Conservation (phyloP, 2,329 filamentous ascomycete genomes). For the Colletotrichum sp. region DNA sequence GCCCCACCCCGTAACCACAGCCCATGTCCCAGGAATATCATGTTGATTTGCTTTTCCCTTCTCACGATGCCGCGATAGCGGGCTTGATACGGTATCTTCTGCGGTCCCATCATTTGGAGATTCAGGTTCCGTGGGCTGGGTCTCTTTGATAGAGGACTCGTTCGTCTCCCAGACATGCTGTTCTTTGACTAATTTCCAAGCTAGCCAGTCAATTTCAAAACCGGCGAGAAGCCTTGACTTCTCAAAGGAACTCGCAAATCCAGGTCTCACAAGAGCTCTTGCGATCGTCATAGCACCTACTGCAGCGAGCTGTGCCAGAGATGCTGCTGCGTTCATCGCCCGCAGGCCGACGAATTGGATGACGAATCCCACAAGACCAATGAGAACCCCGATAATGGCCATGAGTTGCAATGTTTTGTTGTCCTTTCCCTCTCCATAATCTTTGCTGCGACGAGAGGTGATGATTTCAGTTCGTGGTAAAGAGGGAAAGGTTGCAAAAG, state of each 20-base stretch:
- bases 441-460: not conserved
- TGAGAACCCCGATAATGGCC: not conserved
- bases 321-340: not conserved
- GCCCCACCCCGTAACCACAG: not conserved
- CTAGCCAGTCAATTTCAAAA: not conserved
- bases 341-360: not conserved
- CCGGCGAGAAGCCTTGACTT: not conserved
- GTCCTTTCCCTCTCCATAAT: not conserved
- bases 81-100: not conserved
- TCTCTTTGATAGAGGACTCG: not conserved
- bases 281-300: not conserved
- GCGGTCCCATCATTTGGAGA: not conserved
- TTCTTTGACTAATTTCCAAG: not conserved
- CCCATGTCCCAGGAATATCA: not conserved
- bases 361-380: not conserved
- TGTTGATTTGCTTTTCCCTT: not conserved
- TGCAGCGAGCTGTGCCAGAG: not conserved
- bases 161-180: not conserved
- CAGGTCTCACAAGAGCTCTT: not conserved
- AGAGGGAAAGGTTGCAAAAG: not conserved
- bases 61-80: rapidly evolving
- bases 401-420: not conserved
- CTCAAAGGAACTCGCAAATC: not conserved
- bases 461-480: not conserved
- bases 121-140: not conserved